phyloP scores from a whole-genome alignment of 2,329 filamentous ascomycete species.

The Neurospora crassa region DNA sequence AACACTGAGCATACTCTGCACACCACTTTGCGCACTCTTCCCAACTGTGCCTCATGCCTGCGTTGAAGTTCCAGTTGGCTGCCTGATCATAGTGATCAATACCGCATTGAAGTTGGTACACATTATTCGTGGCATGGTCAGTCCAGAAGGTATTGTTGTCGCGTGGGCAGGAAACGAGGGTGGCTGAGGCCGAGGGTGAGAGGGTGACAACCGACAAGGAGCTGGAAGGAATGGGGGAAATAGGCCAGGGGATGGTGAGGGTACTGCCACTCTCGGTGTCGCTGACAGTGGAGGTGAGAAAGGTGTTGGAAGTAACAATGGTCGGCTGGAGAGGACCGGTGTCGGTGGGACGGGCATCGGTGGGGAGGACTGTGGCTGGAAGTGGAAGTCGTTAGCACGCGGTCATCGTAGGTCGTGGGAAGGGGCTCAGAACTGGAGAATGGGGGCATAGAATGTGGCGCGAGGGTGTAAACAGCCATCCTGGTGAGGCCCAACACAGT shows the following conservation, averaged over 20 bases:
- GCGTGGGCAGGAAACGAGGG: neutral
- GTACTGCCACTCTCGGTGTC: neutral
- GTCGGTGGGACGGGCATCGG: neutral
- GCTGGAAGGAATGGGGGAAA: neutral
- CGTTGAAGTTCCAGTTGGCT: neutral
- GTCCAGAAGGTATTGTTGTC: neutral
- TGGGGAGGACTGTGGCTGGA: neutral
- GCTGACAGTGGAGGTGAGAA: neutral
- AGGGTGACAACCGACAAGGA: neutral
- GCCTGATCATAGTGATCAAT: neutral
- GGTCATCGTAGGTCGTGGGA: neutral
- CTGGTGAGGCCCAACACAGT: neutral
- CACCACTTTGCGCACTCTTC: neutral
- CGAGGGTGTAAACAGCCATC: neutral
- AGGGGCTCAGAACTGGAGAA: neutral
- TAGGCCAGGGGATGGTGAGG: neutral
- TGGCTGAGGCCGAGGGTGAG: neutral
- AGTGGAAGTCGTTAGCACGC: neutral
- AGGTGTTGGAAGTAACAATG: neutral
- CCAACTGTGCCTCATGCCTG: neutral
- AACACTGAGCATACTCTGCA: neutral
- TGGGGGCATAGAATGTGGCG: neutral
- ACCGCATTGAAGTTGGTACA: neutral
- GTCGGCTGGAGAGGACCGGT: neutral
- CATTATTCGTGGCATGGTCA: neutral